Percentiles rank a stretch among this genome's conserved stretches.
Conservation (phyloP, 179 eudicot species). For the Gypsophila paniculata region DNA sequence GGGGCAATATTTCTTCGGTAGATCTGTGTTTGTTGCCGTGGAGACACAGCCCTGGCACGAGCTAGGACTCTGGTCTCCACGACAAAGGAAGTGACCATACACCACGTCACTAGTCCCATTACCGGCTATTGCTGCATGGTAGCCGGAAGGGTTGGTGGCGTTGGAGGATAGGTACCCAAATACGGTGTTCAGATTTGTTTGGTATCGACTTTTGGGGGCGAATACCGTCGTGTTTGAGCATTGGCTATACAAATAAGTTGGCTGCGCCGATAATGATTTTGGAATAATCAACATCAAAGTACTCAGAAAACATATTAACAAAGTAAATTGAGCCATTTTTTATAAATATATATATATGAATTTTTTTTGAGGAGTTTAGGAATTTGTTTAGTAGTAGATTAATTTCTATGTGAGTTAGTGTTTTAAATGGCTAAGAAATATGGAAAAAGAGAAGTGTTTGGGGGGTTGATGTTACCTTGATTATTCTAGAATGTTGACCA, state of each 20-base stretch:
- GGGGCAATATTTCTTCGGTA: slow-evolving; percentile 19
- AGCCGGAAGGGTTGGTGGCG: slow-evolving; percentile 19
- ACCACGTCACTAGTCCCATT: not conserved
- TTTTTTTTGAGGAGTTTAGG: not conserved
- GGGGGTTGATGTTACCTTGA: not conserved
- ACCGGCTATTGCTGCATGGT: not conserved
- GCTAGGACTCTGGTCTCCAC: slow-evolving; percentile 17
- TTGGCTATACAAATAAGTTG: not conserved
- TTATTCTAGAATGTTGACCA: not conserved
- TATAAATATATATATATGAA: too few species aligned
- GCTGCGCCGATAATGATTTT: not conserved
- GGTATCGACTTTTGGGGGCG: not conserved
- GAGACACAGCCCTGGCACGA: slow-evolving; percentile 25
- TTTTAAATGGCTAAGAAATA: not conserved
- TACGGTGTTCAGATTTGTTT: slow-evolving; percentile 16
- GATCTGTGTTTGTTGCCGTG: slow-evolving; percentile 9
- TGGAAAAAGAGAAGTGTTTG: not conserved
- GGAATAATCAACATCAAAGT: not conserved
- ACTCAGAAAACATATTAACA: not conserved
- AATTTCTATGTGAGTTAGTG: not conserved
- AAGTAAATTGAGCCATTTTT: not conserved
- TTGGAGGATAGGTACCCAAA: slow-evolving; percentile 19
- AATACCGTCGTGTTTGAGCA: slow-evolving; percentile 26
- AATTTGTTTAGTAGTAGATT: not conserved
- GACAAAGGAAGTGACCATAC: slow-evolving; percentile 38